Conservation (phyloP, 129 eudicot species). For the Heracleum sosnowskyi region DNA sequence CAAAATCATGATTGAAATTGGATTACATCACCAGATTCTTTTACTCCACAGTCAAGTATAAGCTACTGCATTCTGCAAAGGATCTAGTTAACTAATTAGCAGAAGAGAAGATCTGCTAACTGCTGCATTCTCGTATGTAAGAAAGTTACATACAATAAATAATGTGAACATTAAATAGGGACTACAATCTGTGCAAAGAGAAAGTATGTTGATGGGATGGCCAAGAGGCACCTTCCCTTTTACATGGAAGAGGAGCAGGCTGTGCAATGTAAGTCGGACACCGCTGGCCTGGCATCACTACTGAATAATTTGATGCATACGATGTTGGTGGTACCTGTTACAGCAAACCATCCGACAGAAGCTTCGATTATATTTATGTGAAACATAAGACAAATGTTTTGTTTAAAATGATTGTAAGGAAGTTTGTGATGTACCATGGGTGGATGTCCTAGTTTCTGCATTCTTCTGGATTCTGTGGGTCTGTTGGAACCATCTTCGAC, state of each 20-base stretch:
- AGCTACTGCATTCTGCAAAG: slow-evolving; percentile 4
- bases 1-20: not conserved
- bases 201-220: slow-evolving; percentile 50
- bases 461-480: slow-evolving; percentile 28
- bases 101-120: not conserved
- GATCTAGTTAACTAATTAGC: not conserved
- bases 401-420: not conserved
- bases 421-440: slow-evolving; percentile 21
- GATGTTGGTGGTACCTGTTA: slow-evolving; percentile 43
- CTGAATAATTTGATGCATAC: slow-evolving; percentile 58
- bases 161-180: not conserved
- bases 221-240: slow-evolving; percentile 67
- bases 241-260: slow-evolving; percentile 79
- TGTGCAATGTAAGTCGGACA: slow-evolving; percentile 80
- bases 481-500: slow-evolving; percentile 29
- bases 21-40: not conserved
- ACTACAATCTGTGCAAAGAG: slow-evolving; percentile 2
- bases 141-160: not conserved
- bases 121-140: not conserved
- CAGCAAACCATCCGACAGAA: slow-evolving; percentile 1
- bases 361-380: not conserved
- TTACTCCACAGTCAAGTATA: not conserved
- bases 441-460: slow-evolving; percentile 39
- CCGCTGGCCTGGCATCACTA: slow-evolving; percentile 87
- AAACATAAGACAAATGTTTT: not conserved